A percentile compares a stretch with the other conserved stretches of the same genome.
Evolutionary conservation across 1,284 basidiomycete genomes (phyloP).

Genomic region (Apiotrichum domesticum): DNA sequence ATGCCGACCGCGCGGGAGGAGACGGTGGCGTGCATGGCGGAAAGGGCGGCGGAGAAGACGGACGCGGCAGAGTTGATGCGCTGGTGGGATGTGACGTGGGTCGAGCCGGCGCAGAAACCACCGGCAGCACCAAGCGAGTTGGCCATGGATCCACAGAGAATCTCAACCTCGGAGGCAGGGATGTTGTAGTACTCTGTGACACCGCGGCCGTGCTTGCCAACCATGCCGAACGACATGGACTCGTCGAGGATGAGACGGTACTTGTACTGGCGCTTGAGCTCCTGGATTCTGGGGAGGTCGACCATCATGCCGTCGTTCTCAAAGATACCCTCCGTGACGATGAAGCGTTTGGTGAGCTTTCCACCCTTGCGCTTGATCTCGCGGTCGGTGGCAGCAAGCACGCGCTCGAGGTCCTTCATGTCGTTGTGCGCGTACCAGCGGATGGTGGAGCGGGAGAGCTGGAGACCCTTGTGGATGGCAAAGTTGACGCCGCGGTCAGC

Average conservation of each 20-base stretch:
- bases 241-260: conserved; percentile 94
- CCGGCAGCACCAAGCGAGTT: conserved; percentile 77
- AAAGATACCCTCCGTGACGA: conserved; percentile 95
- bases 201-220: conserved; percentile 89
- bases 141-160: conserved; percentile 70
- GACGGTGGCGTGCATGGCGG: conserved; percentile 79
- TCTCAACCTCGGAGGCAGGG: conserved; percentile 56
- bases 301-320: conserved; percentile 88
- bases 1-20: conserved; percentile 78
- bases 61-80: conserved; percentile 95
- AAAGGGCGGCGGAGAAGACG: conserved; percentile 94
- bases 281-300: conserved; percentile 77
- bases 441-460: conserved; percentile 87
- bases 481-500: conserved; percentile 92
- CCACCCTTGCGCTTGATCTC: conserved; percentile 76
- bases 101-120: conserved; percentile 91
- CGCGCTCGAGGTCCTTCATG: conserved; percentile 80
- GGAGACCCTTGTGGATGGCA: conserved; percentile 94
- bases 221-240: conserved; percentile 82
- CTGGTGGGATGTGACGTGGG: conserved; percentile 80
- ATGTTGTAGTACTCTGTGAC: conserved; percentile 90
- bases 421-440: conserved; percentile 97
- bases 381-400: conserved; percentile 74
- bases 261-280: conserved; percentile 92
- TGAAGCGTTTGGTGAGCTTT: conserved; percentile 84